phyloP scores from a whole-genome alignment of 768 basidiomycete species.

The Rhizopogon roseolus region DNA sequence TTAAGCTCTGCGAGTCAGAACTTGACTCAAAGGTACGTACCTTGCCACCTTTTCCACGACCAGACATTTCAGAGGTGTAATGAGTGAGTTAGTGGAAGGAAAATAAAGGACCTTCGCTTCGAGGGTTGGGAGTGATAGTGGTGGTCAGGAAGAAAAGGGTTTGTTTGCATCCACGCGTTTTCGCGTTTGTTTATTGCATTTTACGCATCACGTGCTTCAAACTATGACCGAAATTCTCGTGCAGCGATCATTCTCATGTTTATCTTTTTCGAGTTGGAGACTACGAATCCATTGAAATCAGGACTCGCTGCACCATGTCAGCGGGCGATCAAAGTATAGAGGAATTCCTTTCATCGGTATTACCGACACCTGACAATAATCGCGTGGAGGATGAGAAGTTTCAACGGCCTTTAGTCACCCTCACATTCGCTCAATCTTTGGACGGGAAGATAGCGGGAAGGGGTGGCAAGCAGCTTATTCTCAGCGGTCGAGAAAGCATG shows the following conservation, averaged over 20 bases:
- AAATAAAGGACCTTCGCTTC: not conserved
- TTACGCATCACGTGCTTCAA: not conserved
- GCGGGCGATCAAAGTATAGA: not conserved
- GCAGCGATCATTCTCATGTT: too few species aligned
- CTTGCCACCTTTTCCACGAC: conserved; percentile 85
- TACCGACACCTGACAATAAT: conserved; percentile 9
- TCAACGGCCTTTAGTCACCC: conserved; percentile 58
- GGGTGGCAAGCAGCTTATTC: conserved; percentile 65
- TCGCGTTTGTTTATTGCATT: not conserved
- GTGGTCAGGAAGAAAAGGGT: conserved; percentile 1
- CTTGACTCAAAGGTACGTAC: conserved; percentile 8
- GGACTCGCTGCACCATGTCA: not conserved
- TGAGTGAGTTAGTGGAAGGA: not conserved
- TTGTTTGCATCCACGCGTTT: not conserved
- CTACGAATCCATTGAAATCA: too few species aligned
- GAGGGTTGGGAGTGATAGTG: not conserved
- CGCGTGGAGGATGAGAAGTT: conserved; percentile 7
- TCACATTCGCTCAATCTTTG: conserved; percentile 82
- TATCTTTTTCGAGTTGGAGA: too few species aligned
- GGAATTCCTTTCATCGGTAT: conserved; percentile 23
- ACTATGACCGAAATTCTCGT: too few species aligned
- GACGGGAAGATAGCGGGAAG: conserved; percentile 86
- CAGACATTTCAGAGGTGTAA: conserved; percentile 48
- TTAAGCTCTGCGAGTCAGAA: not conserved
- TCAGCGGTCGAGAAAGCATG: conserved; percentile 87